Evolutionary conservation across 208 protist genomes (phyloP).

Genomic region (Blechomonas ayalai): DNA sequence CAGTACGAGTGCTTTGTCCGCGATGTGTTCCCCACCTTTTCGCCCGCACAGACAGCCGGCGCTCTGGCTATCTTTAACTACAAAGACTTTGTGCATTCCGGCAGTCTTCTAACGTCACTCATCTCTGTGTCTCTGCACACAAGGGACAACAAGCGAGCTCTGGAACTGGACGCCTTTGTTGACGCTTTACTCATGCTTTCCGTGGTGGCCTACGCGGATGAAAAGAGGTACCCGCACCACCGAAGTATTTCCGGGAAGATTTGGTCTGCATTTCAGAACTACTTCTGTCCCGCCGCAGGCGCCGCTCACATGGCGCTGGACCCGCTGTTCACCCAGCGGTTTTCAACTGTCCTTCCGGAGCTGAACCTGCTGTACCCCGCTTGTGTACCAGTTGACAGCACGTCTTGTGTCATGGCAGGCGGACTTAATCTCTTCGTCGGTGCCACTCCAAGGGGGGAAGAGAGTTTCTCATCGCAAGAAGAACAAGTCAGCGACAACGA

Average conservation of each 20-base stretch:
- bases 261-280: slow-evolving; percentile 66
- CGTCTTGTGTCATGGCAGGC: slow-evolving; percentile 21
- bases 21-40: slow-evolving; percentile 42
- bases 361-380: slow-evolving; percentile 23
- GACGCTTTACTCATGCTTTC: slow-evolving; percentile 73
- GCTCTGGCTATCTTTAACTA: slow-evolving; percentile 60
- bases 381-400: slow-evolving; percentile 20
- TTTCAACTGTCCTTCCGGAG: slow-evolving; percentile 3
- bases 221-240: slow-evolving; percentile 35
- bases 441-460: not conserved
- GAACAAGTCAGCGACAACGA: not conserved
- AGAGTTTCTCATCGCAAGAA: not conserved
- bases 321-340: slow-evolving; percentile 12
- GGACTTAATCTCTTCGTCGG: slow-evolving; percentile 28
- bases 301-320: slow-evolving; percentile 15
- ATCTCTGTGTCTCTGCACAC: not conserved
- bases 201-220: slow-evolving; percentile 75
- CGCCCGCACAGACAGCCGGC: slow-evolving; percentile 30
- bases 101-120: slow-evolving; percentile 15
- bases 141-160: not conserved
- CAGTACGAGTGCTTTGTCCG: slow-evolving; percentile 47
- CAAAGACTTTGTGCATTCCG: slow-evolving; percentile 40
- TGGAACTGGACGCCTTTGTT: slow-evolving; percentile 67
- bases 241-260: slow-evolving; percentile 72
- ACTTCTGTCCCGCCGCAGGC: slow-evolving; percentile 27